Evolutionary conservation across 768 basidiomycete genomes (phyloP), one percentile per base, ranked within the genome.

Genomic region (Mycena vitilis): DNA sequence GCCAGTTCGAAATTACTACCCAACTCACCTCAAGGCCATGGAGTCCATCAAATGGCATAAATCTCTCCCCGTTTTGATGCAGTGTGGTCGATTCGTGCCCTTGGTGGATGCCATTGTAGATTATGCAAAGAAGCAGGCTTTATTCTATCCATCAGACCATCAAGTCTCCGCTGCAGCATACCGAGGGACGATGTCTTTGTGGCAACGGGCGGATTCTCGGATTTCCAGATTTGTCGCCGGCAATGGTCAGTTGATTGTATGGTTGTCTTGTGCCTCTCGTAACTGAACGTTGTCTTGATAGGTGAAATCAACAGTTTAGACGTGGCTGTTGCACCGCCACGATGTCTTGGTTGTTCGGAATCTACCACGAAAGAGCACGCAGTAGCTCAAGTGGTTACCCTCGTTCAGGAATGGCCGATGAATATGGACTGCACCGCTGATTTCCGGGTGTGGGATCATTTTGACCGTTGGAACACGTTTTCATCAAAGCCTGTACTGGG

Each of bases 1-100:
- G 22, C 81, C 84, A 0, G 18, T 20, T 4, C 72, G 84, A 12
- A 55, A 58, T 2, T 87, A 78, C 71, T 82, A 85, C 69, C 84
- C 85, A 0, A 6, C 34, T 11, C 78, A 82, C 45, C 72, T 80
- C 18, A 68, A 40, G 12, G 71, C 68, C 22, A 87, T 86, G 84
- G 81, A 86, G 68, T 76, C 69, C 3, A 78, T 85, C 0, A 30
- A 74, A 37, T 81, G 84, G 85, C 69, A 45, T 8, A 5, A 12
- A 8, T 63, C 11, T 13, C 48, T 63, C 6, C 22, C 56, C 30
- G 20, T 49, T 38, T 42, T 63, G 0, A 22, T 48, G 10, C 67
- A 68, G 23, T 57, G 55, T 8, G 61, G 49, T 40, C 61, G 49
- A 38, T 53, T 63, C 42, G 56, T 58, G 13, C 48, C 60, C 2